phyloP scores from a whole-genome alignment of 768 basidiomycete species.

The Macrolepiota dolichaula region DNA sequence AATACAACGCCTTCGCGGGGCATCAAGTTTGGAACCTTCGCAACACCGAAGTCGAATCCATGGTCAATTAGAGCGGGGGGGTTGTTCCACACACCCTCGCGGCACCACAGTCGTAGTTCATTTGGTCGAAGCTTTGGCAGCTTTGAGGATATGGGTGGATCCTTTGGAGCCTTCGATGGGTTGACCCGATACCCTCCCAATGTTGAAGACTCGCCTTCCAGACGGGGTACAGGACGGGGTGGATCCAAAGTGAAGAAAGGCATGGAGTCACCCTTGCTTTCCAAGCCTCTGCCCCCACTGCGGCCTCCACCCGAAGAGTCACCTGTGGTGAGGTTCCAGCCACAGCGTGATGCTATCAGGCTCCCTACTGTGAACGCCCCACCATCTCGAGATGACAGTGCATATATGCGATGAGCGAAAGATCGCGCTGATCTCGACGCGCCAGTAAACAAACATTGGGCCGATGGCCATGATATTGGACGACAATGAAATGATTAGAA shows the following conservation, averaged over 20 bases:
- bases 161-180: slow-evolving; percentile 12
- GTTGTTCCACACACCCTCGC: slow-evolving; percentile 54
- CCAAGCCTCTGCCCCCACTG: background rate
- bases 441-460: background rate
- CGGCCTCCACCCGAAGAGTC: slow-evolving; percentile 13
- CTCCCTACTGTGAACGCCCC: background rate
- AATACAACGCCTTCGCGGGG: slow-evolving; percentile 81
- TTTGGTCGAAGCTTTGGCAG: slow-evolving; percentile 27
- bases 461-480: background rate
- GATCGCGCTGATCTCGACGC: background rate
- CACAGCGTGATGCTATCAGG: slow-evolving; percentile 1
- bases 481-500: background rate
- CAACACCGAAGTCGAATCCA: slow-evolving; percentile 57
- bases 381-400: background rate
- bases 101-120: slow-evolving; percentile 26
- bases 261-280: background rate
- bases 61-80: slow-evolving; percentile 43
- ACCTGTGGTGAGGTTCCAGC: slow-evolving; percentile 10
- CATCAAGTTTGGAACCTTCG: slow-evolving; percentile 59
- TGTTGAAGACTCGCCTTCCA: slow-evolving; percentile 9
- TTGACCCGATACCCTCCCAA: background rate
- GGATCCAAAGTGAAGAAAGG: background rate
- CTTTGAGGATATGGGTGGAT: slow-evolving; percentile 28
- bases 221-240: background rate
- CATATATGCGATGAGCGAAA: background rate